A percentile compares a stretch with the other conserved stretches of the same genome.
These are phyloP conservation scores for Leishmania mexicana DNA, from an alignment of 208 protist species.

Conservation along the genomic window DNA sequence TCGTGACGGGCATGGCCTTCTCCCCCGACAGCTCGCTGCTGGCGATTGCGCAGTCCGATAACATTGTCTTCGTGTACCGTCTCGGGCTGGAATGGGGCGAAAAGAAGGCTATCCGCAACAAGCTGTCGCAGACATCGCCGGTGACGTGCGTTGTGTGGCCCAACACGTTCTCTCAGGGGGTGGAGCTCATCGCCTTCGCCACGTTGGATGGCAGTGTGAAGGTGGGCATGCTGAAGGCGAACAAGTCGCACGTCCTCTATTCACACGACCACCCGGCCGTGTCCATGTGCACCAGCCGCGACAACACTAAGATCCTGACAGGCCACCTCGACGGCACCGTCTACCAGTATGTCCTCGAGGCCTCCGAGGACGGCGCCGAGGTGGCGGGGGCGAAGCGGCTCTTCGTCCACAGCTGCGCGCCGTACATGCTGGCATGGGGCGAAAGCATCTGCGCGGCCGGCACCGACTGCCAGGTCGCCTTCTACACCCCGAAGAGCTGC, in stretches of 20 bases:
- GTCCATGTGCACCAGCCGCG: conserved; percentile 66
- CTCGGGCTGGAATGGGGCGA: conserved; percentile 97
- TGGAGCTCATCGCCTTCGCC: conserved; percentile 95
- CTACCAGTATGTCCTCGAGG: conserved; percentile 89
- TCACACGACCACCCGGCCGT: conserved; percentile 91
- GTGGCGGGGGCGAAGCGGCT: conserved; percentile 79
- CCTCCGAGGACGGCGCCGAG: conserved; percentile 64
- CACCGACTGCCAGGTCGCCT: conserved; percentile 87
- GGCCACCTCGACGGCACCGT: conserved; percentile 95
- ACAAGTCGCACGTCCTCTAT: conserved; percentile 95
- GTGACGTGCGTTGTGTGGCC: conserved; percentile 96
- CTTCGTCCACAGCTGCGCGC: conserved; percentile 85
- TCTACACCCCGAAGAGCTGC: conserved; percentile 93
- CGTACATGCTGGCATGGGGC: conserved; percentile 93
- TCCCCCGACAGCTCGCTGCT: conserved; percentile 96
- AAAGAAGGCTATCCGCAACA: conserved; percentile 98
- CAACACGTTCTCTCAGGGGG: conserved; percentile 78
- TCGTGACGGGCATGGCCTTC: conserved; percentile 93
- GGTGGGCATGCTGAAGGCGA: conserved; percentile 93
- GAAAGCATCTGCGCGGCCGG: conserved; percentile 93
- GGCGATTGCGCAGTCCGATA: conserved; percentile 97
- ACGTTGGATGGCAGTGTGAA: conserved; percentile 95
- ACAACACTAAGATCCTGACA: conserved; percentile 88
- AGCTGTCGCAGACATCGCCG: conserved; percentile 89
- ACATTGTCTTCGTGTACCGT: conserved; percentile 97